Conservation (phyloP, 192 early-diverging fungal genomes). For the Oehlia diaphana region DNA sequence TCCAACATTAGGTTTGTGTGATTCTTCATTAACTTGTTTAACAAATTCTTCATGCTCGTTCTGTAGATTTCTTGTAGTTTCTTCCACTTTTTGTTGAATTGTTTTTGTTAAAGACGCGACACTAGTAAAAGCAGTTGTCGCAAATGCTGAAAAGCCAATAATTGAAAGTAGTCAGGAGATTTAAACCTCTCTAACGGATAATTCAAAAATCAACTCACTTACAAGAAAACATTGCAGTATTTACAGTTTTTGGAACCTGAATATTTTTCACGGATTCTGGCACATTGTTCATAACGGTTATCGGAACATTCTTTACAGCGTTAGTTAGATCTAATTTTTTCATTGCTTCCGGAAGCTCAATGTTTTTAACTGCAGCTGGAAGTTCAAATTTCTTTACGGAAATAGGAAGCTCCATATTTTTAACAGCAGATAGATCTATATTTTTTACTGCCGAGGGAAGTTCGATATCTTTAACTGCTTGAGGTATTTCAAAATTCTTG, state of each 20-base stretch:
- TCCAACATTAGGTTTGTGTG: slow-evolving; percentile 38
- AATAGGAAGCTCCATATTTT: slow-evolving; percentile 11
- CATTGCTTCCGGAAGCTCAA: slow-evolving; percentile 22
- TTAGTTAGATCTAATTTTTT: slow-evolving; percentile 24
- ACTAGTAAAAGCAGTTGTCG: slow-evolving; percentile 24
- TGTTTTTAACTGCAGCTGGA: slow-evolving; percentile 16
- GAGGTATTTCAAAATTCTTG: slow-evolving; percentile 24
- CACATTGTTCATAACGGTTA: slow-evolving; percentile 10
- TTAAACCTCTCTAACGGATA: background rate
- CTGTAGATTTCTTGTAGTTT: slow-evolving; percentile 43
- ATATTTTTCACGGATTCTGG: slow-evolving; percentile 12
- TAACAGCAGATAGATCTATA: slow-evolving; percentile 15
- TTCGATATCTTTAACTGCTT: slow-evolving; percentile 23
- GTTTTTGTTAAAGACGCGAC: slow-evolving; percentile 17
- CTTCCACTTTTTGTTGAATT: slow-evolving; percentile 29
- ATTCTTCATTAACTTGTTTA: slow-evolving; percentile 46
- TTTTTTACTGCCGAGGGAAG: slow-evolving; percentile 18
- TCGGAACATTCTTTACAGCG: slow-evolving; percentile 14
- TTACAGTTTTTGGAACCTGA: slow-evolving; percentile 9
- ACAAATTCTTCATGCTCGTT: slow-evolving; percentile 50
- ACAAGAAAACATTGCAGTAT: background rate
- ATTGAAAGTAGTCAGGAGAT: background rate
- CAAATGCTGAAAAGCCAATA: slow-evolving; percentile 10
- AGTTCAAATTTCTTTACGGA: slow-evolving; percentile 18
- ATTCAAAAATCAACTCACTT: background rate